Base-by-base conservation (phyloP, 352 stramenopile species). In the Phytopythium mirpurense region DNA sequence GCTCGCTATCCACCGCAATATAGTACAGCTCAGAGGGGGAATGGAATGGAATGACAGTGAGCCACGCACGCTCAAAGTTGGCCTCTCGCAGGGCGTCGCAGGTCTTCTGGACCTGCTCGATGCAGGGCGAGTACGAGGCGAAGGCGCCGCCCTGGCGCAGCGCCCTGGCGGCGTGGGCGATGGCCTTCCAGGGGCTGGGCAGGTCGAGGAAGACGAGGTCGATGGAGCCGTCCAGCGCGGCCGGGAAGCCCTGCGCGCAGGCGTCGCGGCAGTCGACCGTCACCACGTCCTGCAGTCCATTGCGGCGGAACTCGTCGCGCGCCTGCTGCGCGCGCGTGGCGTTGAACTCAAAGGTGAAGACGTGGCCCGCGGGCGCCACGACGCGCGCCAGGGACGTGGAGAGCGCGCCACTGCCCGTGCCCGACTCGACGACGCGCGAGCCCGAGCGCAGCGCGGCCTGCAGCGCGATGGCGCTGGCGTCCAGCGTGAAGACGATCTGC, bases 301-400 rank as follows among this genome's bases (percentile, higher is more conserved):
- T 98, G 49, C 78, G 77, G 46, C 68, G 57, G 67, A 99, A 99
- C 65, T 99, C 97, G 6, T 96, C 70, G 12, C 72, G 62, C 3
- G 97, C 97, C 43, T 92, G 92, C 43, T 95, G 64, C 3, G 91
- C 96, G 41, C 97, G 80, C 51, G 89, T 77, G 43, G 87, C 71
- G 67, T 99, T 99, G 68, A 99, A 99, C 75, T 99, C 97, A 63
- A 98, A 99, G 12, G 95, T 99, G 63, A 98, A 96, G 12, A 98
- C 82, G 59, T 96, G 86, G 43, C 94, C 93, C n/a, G 74, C 62
- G 0, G 93, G 91, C 38, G 73, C 78, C 34, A 98, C 95, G 0
- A 86, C 93, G 32, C 86, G 78, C n/a, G 94, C 73, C 42, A 98
- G 92, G 26, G 82, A 88, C 59, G 93, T 95, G 41, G 86, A 97